Evolutionary conservation across 257 asterid species (phyloP).

Genomic region (Asclepias syriaca): DNA sequence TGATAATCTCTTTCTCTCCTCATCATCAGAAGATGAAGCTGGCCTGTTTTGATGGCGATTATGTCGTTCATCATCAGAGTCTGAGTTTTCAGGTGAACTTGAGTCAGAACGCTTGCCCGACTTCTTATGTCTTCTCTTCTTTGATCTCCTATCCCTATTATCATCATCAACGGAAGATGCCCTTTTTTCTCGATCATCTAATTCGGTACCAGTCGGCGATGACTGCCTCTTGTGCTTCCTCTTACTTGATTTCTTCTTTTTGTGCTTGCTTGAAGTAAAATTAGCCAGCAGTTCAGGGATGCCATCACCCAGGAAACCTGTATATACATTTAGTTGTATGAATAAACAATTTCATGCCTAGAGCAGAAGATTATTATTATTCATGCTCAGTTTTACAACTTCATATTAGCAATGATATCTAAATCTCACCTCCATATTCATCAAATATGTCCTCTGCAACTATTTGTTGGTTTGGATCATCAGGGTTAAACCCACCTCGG

Average conservation of each 20-base stretch:
- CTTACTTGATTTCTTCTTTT: conserved; percentile 42
- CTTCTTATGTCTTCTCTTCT: conserved; percentile 42
- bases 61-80: conserved; percentile 22
- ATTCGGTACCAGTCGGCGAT: conserved; percentile 27
- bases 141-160: conserved; percentile 28
- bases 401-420: neutral
- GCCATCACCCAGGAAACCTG: conserved; percentile 73
- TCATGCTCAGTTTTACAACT: neutral
- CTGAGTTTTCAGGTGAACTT: conserved; percentile 36
- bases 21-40: conserved; percentile 42
- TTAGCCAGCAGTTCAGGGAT: conserved; percentile 68
- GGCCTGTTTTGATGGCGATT: conserved; percentile 24
- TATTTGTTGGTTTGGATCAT: conserved; percentile 96
- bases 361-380: neutral
- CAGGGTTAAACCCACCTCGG: conserved; percentile 74
- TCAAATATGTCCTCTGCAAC: conserved; percentile 97
- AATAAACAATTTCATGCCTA: neutral
- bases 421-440: conserved; percentile 82
- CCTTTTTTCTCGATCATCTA: conserved; percentile 26
- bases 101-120: conserved; percentile 33
- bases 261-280: conserved; percentile 47
- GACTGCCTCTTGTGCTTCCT: conserved; percentile 47
- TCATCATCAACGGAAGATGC: conserved; percentile 33
- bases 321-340: conserved; percentile 7
- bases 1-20: conserved; percentile 30